Base-by-base conservation (phyloP, 352 stramenopile species). In the Phytophthora idaei region DNA sequence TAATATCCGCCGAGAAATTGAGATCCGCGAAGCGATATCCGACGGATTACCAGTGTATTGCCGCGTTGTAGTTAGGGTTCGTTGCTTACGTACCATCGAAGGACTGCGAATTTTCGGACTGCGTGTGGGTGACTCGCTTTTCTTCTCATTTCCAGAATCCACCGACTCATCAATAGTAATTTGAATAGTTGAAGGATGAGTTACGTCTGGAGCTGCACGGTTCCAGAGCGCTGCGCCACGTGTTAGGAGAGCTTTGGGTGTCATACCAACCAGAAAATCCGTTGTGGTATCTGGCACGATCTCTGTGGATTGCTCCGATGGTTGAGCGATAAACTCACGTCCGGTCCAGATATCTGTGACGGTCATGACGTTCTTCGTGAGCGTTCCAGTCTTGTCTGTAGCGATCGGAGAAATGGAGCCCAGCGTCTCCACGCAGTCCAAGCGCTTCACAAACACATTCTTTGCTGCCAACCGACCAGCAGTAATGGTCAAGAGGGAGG, bases 361-460 rank as follows among this genome's bases (percentile, higher is more conserved):
- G 12, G 79, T 79, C 85, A 86, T 83, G 48, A 88, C 73, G 69
- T 83, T 85, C 62, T 81, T 84, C 4, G 94, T 98, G 6, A 98
- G 81, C 45, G 93, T 98, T 25, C 90, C 92, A 2, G 93, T 98
- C 75, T 98, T 98, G 76, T 98, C 95, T 0, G 89, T 96, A 29
- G 92, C 97, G 15, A 98, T 82, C 21, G 98, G 78, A 45, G 78
- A 81, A 74, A 97, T 97, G 28, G 79, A 83, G 3, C 89, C 92
- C 53, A 98, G 75, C 9, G 94, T 92, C 67, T 98, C 87, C 49
- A 98, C 94, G 25, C 91, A 92, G 29, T 89, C 85, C 2, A 98
- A 59, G 2, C 90, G 74, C 49, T 92, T 92, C 11, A 98, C 91
- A 52, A 98, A 97, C 48, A 93, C 89, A 56, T 92, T 94, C 47